Base-by-base conservation (phyloP, 768 basidiomycete genomes). In the Lentinus tigrinus region DNA sequence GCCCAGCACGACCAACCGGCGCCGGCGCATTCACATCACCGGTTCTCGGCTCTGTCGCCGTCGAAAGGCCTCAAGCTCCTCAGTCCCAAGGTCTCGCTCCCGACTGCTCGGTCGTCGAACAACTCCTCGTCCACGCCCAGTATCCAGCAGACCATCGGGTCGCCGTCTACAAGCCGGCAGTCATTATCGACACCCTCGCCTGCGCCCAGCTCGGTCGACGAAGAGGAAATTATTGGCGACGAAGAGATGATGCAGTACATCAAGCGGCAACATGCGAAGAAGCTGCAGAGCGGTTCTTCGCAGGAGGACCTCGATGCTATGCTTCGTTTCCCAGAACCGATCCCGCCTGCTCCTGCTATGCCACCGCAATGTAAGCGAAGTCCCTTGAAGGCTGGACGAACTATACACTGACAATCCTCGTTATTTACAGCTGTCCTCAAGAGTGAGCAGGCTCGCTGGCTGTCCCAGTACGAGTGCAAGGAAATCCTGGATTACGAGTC, bases 161-260 rank as follows among this genome's bases (percentile, higher is more conserved):
- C 89, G 1, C 88, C 88, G 14, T 85, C 89, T 1, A 84, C 85
- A 3, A 88, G 86, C 65, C 81, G 88, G 36, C 85, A 89, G 58
- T 89, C 89, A 21, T 72, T 88, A 23, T 93, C 89, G 4, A 92
- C 91, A 1, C 91, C 93, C 3, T 96, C 95, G 1, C 94, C 95
- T 0, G 84, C 82, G 6, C 87, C 88, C 26, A 87, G 84, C 63
- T 77, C 82, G 2, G 77, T 90, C 3, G 93, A 93, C 57, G 95
- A 95, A 58, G 93, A 95, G 61, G 92, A 95, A 70, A 50, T 89
- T 7, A 74, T 90, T 17, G 97, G 92, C 16, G 97, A 99, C 68
- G 95, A 97, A 60, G 97, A 99, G 75, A 99, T 99, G 97, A 73
- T 91, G 67, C 88, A 90, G 57, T 99, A 96, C 72, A 91, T 98